Evolutionary conservation across 1,284 basidiomycete species (phyloP).

Genomic region (Malassezia caprae): DNA sequence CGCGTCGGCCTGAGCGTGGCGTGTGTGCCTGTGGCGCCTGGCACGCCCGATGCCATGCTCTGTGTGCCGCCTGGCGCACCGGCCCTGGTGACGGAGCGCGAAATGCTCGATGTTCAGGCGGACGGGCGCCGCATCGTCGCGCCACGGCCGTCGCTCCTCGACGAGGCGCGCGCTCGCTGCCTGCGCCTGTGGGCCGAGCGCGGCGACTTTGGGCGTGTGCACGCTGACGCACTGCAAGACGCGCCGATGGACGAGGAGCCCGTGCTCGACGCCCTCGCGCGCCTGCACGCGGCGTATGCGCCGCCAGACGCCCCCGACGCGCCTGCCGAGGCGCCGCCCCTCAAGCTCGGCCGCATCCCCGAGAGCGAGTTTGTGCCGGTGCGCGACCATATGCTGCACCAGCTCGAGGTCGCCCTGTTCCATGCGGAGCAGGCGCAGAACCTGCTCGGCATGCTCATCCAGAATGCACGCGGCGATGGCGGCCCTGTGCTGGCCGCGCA

Average conservation of each 20-base stretch:
- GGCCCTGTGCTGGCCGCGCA: constrained; percentile 8
- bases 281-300: background rate
- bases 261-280: background rate
- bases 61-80: background rate
- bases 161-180: constrained; percentile 14
- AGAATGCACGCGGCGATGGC: constrained; percentile 7
- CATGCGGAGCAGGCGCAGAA: constrained; percentile 36
- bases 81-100: constrained; percentile 8
- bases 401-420: constrained; percentile 29
- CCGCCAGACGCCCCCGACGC: background rate
- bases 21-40: background rate
- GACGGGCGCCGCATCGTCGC: constrained; percentile 2
- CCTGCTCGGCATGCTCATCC: constrained; percentile 30
- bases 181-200: constrained; percentile 33
- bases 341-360: constrained; percentile 22
- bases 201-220: constrained; percentile 30
- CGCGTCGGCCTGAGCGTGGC: constrained; percentile 1
- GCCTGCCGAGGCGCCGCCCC: background rate
- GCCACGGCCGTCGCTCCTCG: background rate
- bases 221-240: constrained; percentile 1
- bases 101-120: constrained; percentile 13
- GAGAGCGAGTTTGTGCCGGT: constrained; percentile 30
- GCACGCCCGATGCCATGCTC: background rate
- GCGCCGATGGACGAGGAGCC: background rate
- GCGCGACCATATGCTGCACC: constrained; percentile 23